Evolutionary conservation across 768 basidiomycete genomes (phyloP).

Genomic region (Chalciporus pseudorubinellus): DNA sequence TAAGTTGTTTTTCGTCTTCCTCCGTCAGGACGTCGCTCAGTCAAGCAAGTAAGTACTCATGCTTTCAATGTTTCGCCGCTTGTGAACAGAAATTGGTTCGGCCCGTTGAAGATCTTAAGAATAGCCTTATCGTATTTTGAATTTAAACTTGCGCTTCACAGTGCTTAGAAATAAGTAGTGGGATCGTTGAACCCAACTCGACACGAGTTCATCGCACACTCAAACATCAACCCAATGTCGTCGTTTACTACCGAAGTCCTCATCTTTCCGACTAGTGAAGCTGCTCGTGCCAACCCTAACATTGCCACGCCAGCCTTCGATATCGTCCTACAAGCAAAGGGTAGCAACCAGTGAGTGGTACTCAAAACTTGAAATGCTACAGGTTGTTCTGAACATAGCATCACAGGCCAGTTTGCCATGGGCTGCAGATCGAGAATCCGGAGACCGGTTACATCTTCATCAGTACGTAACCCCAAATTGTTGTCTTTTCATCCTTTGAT

Average conservation of each 20-base stretch:
- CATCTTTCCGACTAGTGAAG: slow-evolving; percentile 16
- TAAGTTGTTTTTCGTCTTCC: no score
- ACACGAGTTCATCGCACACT: no score
- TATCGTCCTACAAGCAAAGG: slow-evolving; percentile 8
- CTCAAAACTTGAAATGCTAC: neutral
- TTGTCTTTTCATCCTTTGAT: neutral
- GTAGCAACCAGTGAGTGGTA: slow-evolving; percentile 14
- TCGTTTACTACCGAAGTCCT: slow-evolving; percentile 24
- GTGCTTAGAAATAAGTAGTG: no score
- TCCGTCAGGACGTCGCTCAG: no score
- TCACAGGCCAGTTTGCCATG: slow-evolving; percentile 19
- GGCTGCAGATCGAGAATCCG: slow-evolving; percentile 19
- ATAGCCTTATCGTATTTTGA: no score
- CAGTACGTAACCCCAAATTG: slow-evolving; percentile 7
- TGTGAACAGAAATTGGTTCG: no score
- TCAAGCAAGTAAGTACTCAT: no score
- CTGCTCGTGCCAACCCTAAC: slow-evolving; percentile 3
- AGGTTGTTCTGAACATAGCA: neutral
- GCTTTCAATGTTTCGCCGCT: no score
- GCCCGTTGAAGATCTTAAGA: no score
- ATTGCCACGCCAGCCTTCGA: slow-evolving; percentile 6
- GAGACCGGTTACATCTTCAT: slow-evolving; percentile 14
- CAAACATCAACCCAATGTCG: slow-evolving; percentile 4
- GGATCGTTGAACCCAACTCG: no score
- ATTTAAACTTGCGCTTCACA: no score